Evolutionary conservation across 1,139 yeast species (phyloP), one percentile per base, ranked within the genome.

Genomic region (Candida sojae): DNA sequence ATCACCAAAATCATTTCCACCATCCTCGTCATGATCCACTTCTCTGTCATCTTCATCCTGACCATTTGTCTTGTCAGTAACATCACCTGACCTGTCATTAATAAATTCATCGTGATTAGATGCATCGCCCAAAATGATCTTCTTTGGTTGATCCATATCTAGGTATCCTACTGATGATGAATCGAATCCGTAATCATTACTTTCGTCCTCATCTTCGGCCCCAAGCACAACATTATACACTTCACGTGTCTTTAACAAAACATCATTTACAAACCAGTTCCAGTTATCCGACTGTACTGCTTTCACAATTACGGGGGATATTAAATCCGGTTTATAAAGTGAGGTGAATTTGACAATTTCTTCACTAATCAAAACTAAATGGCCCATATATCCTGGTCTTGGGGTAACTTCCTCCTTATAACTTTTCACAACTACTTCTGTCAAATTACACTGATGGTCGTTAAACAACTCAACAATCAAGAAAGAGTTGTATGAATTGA

Each of bases 301-400:
- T 6, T 66, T 61, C 11, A 75, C 74, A 35, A 76, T 75, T 5
- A 70, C 53, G 1, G 78, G 76, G 5, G 80, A 75, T 7, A 76
- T 74, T 40, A 76, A 62, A 49, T 75, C 80, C 0, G 81, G 81
- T 52, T 76, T 76, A 52, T 76, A 76, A 29, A 76, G 63, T 4
- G 79, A 74, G 4, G 80, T 72, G 55, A 76, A 76, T 56, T 76
- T 75, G 33, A 75, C 80, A 33, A 76, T 75, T 52, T 76, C 81
- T 53, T 76, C 81, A 59, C 79, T 73, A 12, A 75, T 71, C 12
- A 76, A 61, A 30, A 75, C 72, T 45, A 76, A 58, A 54, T 76
- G 81, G 0, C 81, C 81, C 70, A 75, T 68, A 52, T 74, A 75
- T 0, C 80, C 81, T 0, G 80, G 79, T 35, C 79, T 57, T 1